Conservation (phyloP, 495 filamentous ascomycete genomes). For the Penicillium ochrochloron region DNA sequence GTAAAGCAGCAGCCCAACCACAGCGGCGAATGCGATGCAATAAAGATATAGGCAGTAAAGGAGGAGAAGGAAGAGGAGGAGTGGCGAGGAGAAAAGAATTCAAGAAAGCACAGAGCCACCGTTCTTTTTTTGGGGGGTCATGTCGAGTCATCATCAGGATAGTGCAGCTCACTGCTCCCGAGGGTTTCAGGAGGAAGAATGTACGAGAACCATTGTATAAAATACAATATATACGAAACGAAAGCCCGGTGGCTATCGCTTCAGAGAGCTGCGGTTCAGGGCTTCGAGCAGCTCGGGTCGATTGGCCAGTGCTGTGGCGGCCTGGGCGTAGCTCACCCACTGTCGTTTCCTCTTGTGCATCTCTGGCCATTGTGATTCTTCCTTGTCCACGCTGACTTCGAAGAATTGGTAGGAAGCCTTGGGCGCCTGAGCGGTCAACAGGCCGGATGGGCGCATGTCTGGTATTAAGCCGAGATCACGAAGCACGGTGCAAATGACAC, state of each 20-base stretch:
- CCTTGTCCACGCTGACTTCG: constrained; percentile 78
- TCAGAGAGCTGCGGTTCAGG: constrained; percentile 79
- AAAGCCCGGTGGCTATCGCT: constrained; percentile 44
- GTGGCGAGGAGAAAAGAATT: constrained; percentile 23
- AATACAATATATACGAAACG: constrained; percentile 23
- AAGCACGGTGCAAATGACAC: constrained; percentile 79
- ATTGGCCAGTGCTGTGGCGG: constrained; percentile 71
- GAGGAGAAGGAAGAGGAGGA: background rate
- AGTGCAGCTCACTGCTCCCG: constrained; percentile 13
- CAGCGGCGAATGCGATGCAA: constrained; percentile 23
- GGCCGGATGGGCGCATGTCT: constrained; percentile 67
- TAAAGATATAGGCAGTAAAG: constrained; percentile 11
- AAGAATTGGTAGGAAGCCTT: constrained; percentile 86
- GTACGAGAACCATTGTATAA: constrained; percentile 18
- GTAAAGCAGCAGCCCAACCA: constrained; percentile 27
- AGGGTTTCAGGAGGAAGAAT: constrained; percentile 6
- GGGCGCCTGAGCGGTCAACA: constrained; percentile 66
- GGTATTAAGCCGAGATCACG: constrained; percentile 84
- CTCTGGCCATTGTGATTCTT: constrained; percentile 91
- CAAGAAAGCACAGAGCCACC: constrained; percentile 36
- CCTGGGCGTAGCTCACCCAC: constrained; percentile 86
- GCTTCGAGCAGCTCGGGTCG: constrained; percentile 90
- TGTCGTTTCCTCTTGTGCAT: constrained; percentile 85
- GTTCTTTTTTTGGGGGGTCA: constrained; percentile 28
- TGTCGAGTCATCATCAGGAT: constrained; percentile 45